phyloP scores from a whole-genome alignment of 176 grass and related monocot species.

The Eleusine coracana region DNA sequence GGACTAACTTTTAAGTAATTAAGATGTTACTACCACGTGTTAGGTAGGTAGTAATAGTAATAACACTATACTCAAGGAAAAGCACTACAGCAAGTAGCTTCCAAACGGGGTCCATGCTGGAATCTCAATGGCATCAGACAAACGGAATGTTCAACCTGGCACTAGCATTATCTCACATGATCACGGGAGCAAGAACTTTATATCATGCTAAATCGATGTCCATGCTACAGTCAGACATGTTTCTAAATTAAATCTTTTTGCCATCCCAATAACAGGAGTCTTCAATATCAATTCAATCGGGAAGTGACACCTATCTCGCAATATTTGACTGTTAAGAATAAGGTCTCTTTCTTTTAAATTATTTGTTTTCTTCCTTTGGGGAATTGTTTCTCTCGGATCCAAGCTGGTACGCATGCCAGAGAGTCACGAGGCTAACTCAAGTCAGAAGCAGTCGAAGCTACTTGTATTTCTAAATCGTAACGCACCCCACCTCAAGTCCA shows the following conservation, averaged over 20 bases:
- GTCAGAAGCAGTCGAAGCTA: neutral
- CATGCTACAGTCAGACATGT: neutral
- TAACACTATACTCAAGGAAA: neutral
- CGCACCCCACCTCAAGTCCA: neutral
- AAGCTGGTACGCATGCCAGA: neutral
- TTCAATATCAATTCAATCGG: neutral
- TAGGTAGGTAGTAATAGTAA: neutral
- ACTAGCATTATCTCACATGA: conserved; percentile 8
- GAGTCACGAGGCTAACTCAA: conserved; percentile 12
- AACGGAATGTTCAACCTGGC: neutral
- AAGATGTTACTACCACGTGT: neutral
- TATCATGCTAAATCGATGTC: neutral
- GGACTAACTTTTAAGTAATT: neutral
- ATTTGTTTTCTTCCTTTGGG: neutral
- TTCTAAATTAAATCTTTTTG: neutral
- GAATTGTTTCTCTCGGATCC: neutral
- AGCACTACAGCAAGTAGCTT: neutral
- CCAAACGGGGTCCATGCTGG: conserved; percentile 5
- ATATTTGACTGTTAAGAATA: neutral
- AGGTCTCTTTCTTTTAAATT: neutral
- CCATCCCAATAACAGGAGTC: neutral
- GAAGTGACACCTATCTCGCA: too few species aligned
- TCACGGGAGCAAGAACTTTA: too few species aligned
- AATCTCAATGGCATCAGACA: neutral
- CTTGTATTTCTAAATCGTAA: neutral